These are phyloP conservation scores for Periglandula ipomoeae DNA, from an alignment of 2,329 filamentous ascomycete species.

Conservation along the genomic window DNA sequence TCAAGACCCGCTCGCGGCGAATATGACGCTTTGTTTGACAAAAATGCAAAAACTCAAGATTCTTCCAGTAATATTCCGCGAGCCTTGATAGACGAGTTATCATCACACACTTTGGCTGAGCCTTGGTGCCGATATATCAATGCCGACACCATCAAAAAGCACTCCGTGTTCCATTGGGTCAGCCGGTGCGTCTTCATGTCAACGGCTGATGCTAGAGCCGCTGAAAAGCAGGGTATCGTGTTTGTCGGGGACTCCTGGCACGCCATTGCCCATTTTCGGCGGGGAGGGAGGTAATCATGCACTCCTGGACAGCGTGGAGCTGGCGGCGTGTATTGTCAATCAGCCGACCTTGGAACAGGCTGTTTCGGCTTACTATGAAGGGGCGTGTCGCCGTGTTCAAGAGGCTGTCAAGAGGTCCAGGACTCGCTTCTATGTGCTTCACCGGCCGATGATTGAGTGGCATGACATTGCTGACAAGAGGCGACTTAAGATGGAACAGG, in stretches of 20 bases:
- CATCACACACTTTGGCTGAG: background rate
- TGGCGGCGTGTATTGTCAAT: background rate
- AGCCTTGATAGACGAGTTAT: background rate
- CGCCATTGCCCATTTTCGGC: background rate
- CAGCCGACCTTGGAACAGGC: background rate
- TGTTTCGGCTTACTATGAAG: background rate
- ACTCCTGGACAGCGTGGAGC: background rate
- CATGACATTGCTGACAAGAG: background rate
- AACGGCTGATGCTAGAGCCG: background rate
- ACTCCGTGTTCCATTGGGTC: background rate
- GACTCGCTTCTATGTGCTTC: background rate
- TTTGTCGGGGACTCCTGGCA: slow-evolving; percentile 1
- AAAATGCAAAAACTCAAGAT: background rate
- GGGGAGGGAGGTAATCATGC: background rate
- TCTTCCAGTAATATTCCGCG: background rate
- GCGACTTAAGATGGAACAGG: background rate
- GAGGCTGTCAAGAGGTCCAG: background rate
- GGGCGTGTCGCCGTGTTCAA: background rate
- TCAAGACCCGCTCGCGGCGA: background rate
- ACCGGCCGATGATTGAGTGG: background rate
- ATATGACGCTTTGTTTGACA: background rate
- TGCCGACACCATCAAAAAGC: background rate
- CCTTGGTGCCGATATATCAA: background rate
- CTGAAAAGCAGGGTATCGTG: background rate
- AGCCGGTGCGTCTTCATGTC: slow-evolving; percentile 1